These are phyloP conservation scores for Myotisia sp. DNA, from an alignment of 2,329 filamentous ascomycete genomes.

Conservation along the genomic window DNA sequence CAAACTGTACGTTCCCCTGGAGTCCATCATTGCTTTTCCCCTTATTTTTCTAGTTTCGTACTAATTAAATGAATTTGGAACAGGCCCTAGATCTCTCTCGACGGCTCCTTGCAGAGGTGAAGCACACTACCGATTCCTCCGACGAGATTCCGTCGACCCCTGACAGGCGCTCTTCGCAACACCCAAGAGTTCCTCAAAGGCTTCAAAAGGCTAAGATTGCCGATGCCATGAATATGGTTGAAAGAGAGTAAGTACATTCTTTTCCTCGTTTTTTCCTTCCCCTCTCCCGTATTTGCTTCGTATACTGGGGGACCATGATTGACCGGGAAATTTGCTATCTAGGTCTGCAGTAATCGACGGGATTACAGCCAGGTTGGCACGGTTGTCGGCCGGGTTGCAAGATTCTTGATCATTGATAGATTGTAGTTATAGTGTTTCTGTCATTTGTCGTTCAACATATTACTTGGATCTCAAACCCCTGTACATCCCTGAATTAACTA, in stretches of 20 bases:
- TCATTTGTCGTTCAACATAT: too few relatives aligned
- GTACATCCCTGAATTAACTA: too few relatives aligned
- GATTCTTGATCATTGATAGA: slow-evolving; percentile 1
- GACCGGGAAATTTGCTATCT: background rate
- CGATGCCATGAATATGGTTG: slow-evolving; percentile 38
- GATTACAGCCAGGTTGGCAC: slow-evolving; percentile 28
- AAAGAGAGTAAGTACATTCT: slow-evolving; percentile 29
- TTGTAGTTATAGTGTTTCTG: too few relatives aligned
- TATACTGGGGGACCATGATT: too few relatives aligned
- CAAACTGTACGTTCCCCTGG: slow-evolving; percentile 25
- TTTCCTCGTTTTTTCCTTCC: background rate
- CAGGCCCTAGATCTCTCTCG: slow-evolving; percentile 29
- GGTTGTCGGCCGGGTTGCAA: slow-evolving; percentile 23
- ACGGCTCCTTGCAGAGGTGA: slow-evolving; percentile 24
- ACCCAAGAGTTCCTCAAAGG: slow-evolving; percentile 26
- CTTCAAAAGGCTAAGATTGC: slow-evolving; percentile 33
- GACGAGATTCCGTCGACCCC: slow-evolving; percentile 19
- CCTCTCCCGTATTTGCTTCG: too few relatives aligned
- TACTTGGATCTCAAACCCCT: too few relatives aligned
- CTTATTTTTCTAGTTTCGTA: background rate
- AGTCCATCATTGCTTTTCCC: background rate
- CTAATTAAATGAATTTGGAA: background rate
- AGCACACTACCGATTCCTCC: slow-evolving; percentile 18
- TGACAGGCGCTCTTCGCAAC: slow-evolving; percentile 6
- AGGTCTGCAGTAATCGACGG: slow-evolving; percentile 32